Conservation (phyloP, 2,329 filamentous ascomycete species). For the Clonostachys byssicola region DNA sequence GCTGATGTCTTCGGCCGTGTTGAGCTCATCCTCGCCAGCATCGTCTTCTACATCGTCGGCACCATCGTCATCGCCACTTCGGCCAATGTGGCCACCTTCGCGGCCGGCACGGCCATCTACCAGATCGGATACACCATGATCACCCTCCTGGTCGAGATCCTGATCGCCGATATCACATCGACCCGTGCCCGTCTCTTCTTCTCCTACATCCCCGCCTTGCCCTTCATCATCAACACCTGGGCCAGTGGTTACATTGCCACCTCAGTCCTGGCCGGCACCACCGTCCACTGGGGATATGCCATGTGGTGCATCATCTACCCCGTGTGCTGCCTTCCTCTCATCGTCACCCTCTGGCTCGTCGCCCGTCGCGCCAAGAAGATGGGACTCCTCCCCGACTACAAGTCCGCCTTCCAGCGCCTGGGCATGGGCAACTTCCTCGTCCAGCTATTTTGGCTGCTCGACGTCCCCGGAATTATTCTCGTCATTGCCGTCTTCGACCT, state of each 20-base stretch:
- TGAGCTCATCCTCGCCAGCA: conserved; percentile 49
- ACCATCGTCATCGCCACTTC: conserved; percentile 53
- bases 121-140: conserved; percentile 61
- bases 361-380: conserved; percentile 44
- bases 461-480: conserved; percentile 37
- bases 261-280: conserved; percentile 40
- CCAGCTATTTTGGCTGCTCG: conserved; percentile 41
- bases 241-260: conserved; percentile 52
- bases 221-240: conserved; percentile 64
- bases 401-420: conserved; percentile 21
- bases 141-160: conserved; percentile 57
- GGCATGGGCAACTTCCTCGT: conserved; percentile 23
- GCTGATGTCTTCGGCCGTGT: conserved; percentile 60
- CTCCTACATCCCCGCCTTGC: conserved; percentile 56
- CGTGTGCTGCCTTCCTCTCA: conserved; percentile 50
- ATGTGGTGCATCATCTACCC: conserved; percentile 64
- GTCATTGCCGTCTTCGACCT: conserved; percentile 40
- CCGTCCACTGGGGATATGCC: conserved; percentile 60
- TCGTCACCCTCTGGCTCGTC: conserved; percentile 46
- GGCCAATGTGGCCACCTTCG: conserved; percentile 43
- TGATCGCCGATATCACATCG: conserved; percentile 61
- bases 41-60: conserved; percentile 56
- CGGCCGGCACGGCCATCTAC: conserved; percentile 55
- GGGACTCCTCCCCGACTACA: conserved; percentile 36
- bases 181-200: conserved; percentile 59